phyloP scores from a whole-genome alignment of 75 land plant genomes.

The Larix kaempferi region DNA sequence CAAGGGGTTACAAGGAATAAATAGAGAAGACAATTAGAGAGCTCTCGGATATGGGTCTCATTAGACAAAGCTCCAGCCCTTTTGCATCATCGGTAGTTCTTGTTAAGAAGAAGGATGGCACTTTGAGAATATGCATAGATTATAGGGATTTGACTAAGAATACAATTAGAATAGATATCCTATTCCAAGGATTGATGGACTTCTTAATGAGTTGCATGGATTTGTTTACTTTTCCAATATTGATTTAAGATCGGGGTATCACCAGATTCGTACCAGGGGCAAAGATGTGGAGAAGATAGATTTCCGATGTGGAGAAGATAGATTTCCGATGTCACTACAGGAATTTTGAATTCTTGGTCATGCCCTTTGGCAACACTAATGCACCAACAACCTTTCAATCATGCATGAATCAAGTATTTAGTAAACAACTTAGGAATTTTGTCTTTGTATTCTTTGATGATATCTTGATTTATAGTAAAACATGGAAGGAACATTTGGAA shows the following conservation, averaged over 20 bases:
- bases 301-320: conserved; percentile 9
- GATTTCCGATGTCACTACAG: neutral
- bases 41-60: neutral
- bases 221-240: conserved; percentile 9
- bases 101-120: conserved; percentile 6
- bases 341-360: conserved; percentile 10
- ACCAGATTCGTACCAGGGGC: conserved; percentile 3
- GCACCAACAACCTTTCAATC: conserved; percentile 9
- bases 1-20: neutral
- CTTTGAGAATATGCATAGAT: neutral
- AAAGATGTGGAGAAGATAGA: no score
- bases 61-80: neutral
- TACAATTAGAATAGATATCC: conserved; percentile 8
- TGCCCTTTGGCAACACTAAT: conserved; percentile 7
- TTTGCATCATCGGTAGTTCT: neutral
- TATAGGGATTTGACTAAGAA: neutral
- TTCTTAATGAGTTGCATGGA: conserved; percentile 1
- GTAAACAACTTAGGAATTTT: neutral
- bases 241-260: conserved; percentile 9
- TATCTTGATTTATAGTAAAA: conserved; percentile 1
- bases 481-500: neutral
- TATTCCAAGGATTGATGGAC: neutral
- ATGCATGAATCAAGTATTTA: conserved; percentile 4
- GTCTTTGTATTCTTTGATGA: conserved; percentile 13
- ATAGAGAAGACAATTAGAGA: neutral